Conservation (phyloP, 495 filamentous ascomycete species). For the Daldinia caldariorum region DNA sequence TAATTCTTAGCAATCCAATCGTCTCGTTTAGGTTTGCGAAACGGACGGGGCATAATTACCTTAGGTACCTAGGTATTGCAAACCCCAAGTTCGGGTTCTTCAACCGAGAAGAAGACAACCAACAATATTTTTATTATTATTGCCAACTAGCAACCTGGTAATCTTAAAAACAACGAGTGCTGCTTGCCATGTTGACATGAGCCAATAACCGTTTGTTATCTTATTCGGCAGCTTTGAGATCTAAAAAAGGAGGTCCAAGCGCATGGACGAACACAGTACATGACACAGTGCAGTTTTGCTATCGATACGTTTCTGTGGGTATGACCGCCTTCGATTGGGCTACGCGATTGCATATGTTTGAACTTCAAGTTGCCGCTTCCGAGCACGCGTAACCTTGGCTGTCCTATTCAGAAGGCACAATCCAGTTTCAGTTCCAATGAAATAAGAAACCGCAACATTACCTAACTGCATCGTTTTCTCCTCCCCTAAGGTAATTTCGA, state of each 20-base stretch:
- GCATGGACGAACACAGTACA: slow-evolving; percentile 30
- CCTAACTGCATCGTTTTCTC: not conserved
- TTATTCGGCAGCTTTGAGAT: slow-evolving; percentile 9
- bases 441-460: not conserved
- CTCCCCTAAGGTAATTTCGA: not conserved
- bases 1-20: not conserved
- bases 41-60: not conserved
- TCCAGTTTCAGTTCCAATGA: too few species aligned
- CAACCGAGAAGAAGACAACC: not conserved
- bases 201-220: slow-evolving; percentile 24
- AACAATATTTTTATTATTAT: too few species aligned
- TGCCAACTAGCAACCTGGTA: not conserved
- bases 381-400: not conserved
- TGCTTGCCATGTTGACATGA: not conserved
- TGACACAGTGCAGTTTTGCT: slow-evolving; percentile 18
- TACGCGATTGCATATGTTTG: not conserved
- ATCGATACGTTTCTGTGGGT: not conserved
- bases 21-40: not conserved
- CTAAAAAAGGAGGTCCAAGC: slow-evolving; percentile 23
- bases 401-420: not conserved
- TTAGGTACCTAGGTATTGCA: too few species aligned
- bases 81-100: not conserved
- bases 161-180: slow-evolving; percentile 4
- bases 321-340: slow-evolving; percentile 26
- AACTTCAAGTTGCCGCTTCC: not conserved